These are phyloP conservation scores for Thelephora terrestris DNA, from an alignment of 1,284 basidiomycete species.

Conservation along the genomic window DNA sequence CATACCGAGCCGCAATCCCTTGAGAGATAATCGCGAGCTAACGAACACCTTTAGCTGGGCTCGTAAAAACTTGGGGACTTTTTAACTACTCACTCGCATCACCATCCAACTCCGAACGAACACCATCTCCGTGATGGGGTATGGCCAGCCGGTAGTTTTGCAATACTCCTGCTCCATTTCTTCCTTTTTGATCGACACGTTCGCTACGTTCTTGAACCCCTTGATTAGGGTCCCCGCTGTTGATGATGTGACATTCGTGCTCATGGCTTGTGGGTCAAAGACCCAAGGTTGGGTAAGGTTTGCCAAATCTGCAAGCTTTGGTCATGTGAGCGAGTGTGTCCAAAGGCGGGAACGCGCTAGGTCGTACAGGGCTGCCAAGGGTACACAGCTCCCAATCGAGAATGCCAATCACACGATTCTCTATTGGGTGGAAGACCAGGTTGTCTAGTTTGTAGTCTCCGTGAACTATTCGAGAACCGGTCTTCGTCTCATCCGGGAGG, in stretches of 20 bases:
- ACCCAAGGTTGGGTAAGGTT: conserved; percentile 86
- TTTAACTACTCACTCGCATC: conserved; percentile 55
- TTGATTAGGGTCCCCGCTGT: conserved; percentile 10
- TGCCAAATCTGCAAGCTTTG: conserved; percentile 81
- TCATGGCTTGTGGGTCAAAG: conserved; percentile 34
- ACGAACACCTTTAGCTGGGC: background rate
- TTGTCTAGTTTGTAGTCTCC: conserved; percentile 98
- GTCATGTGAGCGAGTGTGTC: background rate
- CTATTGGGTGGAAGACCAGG: conserved; percentile 86
- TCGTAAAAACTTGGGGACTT: background rate
- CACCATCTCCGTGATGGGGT: conserved; percentile 66
- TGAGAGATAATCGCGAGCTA: conserved; percentile 83
- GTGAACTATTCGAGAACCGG: conserved; percentile 76
- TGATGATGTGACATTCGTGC: conserved; percentile 9
- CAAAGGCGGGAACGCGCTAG: background rate
- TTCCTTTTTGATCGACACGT: conserved; percentile 59
- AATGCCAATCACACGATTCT: conserved; percentile 89
- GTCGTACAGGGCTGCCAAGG: conserved; percentile 69
- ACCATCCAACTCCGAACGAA: conserved; percentile 84
- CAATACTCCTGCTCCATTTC: conserved; percentile 75
- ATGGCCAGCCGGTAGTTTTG: conserved; percentile 43
- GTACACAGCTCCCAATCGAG: conserved; percentile 97
- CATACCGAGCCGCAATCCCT: conserved; percentile 86
- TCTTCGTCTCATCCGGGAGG: conserved; percentile 66
- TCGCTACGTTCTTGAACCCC: conserved; percentile 55